Conservation (phyloP, 768 basidiomycete genomes). For the Piloderma croceum region DNA sequence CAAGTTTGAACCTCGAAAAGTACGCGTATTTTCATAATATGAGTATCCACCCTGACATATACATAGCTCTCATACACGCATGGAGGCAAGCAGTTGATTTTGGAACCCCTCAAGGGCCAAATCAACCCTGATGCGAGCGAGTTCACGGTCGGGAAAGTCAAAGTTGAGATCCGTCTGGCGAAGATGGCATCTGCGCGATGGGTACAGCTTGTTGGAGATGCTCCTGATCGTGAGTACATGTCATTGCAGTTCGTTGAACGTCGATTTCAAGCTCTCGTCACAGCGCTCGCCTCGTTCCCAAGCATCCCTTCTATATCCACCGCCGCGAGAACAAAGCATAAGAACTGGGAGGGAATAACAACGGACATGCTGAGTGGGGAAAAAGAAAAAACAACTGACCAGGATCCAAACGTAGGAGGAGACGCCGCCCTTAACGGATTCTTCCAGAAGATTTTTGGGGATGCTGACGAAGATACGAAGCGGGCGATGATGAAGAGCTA, state of each 20-base stretch:
- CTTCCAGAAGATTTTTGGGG: constrained; percentile 87
- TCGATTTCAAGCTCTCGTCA: constrained; percentile 6
- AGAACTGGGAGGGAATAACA: constrained; percentile 91
- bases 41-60: background rate
- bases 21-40: constrained; percentile 22
- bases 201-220: constrained; percentile 70
- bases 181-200: constrained; percentile 70
- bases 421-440: constrained; percentile 81
- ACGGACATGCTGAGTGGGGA: constrained; percentile 59
- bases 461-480: constrained; percentile 87
- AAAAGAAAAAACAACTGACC: constrained; percentile 60
- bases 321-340: constrained; percentile 47
- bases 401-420: constrained; percentile 88
- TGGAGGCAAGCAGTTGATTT: constrained; percentile 61
- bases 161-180: constrained; percentile 76
- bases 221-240: constrained; percentile 59
- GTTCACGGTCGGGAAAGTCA: constrained; percentile 75
- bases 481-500: constrained; percentile 99
- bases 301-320: constrained; percentile 33
- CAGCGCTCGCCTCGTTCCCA: constrained; percentile 23
- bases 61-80: constrained; percentile 54
- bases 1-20: constrained; percentile 60
- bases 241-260: constrained; percentile 1
- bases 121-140: constrained; percentile 61
- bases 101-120: constrained; percentile 80